Conservation (phyloP, 1,284 basidiomycete genomes). For the Rhodotorula mucilaginosa region DNA sequence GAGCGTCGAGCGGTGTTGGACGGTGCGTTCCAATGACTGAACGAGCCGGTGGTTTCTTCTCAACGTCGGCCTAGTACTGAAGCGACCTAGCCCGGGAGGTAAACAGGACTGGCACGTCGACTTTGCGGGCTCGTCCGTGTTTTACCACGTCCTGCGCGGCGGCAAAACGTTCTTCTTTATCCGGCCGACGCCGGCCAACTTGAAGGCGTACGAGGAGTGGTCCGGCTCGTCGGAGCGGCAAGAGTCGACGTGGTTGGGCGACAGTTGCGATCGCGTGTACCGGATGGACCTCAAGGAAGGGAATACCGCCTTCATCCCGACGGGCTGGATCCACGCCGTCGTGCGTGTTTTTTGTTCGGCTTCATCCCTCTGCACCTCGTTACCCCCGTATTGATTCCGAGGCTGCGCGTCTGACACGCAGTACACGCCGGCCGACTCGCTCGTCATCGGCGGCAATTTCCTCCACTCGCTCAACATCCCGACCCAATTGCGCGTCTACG, state of each 20-base stretch:
- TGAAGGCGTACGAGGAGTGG: conserved; percentile 64
- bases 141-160: conserved; percentile 74
- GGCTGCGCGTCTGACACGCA: conserved; percentile 44
- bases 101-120: conserved; percentile 80
- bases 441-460: conserved; percentile 97
- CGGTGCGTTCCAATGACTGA: conserved; percentile 57
- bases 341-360: conserved; percentile 55
- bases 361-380: neutral
- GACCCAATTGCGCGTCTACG: conserved; percentile 70
- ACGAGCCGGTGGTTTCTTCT: too few species aligned
- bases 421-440: conserved; percentile 85
- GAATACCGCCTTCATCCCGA: conserved; percentile 72
- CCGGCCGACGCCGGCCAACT: conserved; percentile 78
- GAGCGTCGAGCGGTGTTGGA: conserved; percentile 83
- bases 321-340: conserved; percentile 97
- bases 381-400: neutral
- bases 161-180: conserved; percentile 89
- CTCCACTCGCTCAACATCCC: conserved; percentile 64
- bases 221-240: conserved; percentile 80
- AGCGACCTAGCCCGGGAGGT: too few species aligned
- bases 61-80: neutral
- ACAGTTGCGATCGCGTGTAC: conserved; percentile 80
- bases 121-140: conserved; percentile 91
- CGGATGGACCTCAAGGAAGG: conserved; percentile 55
- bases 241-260: conserved; percentile 83